Base-by-base conservation (phyloP, 2,329 filamentous ascomycete species). In the Aspergillus thermomutatus region DNA sequence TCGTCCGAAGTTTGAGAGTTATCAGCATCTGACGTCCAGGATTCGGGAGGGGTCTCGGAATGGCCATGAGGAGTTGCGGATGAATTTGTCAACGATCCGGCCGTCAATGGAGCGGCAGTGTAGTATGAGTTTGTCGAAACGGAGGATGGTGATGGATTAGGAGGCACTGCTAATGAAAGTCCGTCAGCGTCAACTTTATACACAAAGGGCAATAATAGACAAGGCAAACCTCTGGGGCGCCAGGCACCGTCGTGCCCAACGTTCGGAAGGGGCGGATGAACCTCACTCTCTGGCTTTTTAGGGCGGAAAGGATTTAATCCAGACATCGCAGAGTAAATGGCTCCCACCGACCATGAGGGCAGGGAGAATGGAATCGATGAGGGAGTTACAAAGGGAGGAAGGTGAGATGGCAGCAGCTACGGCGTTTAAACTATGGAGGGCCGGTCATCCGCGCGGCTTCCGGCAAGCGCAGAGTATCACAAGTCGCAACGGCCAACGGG, bases 231-330 rank as follows among this genome's bases (percentile, higher is more conserved):
- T 46, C 43, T 46, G 10, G 43, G 14, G 23, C 21, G 43, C 43
- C 43, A 23, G 21, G 2, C 21, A 46, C 11, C 43, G 14, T 50
- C 52, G 4, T 28, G n/a, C 28, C 43, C 28, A 19, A 21, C 51
- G 27, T 41, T 48, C 61, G 60, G 61, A 59, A 62, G 53, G 47
- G 47, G 55, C 56, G 58, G 63, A 54, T 71, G 57, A 26, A 56
- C 64, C 66, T 69, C 64, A 66, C 72, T 66, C 57, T 67, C 66
- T 60, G 67, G 58, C 56, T 72, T 74, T 64, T 68, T 78, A 74
- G 69, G 74, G 72, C 78, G 78, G 71, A 80, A 80, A 69, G 78
- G 78, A 77, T 80, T 80, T 71, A 71, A 77, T 66, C 73, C 75
- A 75, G 76, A 75, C 76, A 79, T 79, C 65, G 69, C 69, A 68